A percentile compares a stretch with the other conserved stretches of the same genome.
Evolutionary conservation across 2,329 filamentous ascomycete species (phyloP).

Genomic region (Xylaria sp.): DNA sequence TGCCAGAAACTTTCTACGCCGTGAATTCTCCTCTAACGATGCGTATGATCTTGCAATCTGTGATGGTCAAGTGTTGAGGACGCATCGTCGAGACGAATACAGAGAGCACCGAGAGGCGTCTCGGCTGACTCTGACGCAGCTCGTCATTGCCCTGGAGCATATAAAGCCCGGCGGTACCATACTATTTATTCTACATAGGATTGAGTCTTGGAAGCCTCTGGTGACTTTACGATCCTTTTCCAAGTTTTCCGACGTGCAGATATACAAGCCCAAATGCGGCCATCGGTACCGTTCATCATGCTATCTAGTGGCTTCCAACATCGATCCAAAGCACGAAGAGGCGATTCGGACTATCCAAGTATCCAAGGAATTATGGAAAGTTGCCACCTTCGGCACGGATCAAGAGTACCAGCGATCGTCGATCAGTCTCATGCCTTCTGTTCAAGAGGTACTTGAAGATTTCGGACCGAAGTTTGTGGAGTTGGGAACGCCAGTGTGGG

Average conservation of each 20-base stretch:
- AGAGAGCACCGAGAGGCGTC: slow-evolving; percentile 19
- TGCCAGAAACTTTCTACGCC: slow-evolving; percentile 27
- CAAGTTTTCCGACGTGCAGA: slow-evolving; percentile 37
- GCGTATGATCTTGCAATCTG: slow-evolving; percentile 42
- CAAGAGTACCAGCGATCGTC: slow-evolving; percentile 20
- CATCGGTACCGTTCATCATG: slow-evolving; percentile 46
- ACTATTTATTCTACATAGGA: slow-evolving; percentile 45
- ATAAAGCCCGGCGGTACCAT: slow-evolving; percentile 44
- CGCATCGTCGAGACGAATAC: slow-evolving; percentile 19
- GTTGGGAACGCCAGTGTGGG: slow-evolving; percentile 34
- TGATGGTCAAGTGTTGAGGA: slow-evolving; percentile 32
- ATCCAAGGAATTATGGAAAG: slow-evolving; percentile 40
- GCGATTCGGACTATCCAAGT: slow-evolving; percentile 34
- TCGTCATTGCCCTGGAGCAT: slow-evolving; percentile 32
- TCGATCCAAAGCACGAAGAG: slow-evolving; percentile 32
- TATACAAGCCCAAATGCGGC: slow-evolving; percentile 40
- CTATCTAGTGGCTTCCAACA: slow-evolving; percentile 45
- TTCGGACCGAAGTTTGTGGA: slow-evolving; percentile 34
- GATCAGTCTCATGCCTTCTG: slow-evolving; percentile 10
- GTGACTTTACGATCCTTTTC: slow-evolving; percentile 36
- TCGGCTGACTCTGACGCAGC: slow-evolving; percentile 22
- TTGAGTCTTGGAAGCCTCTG: slow-evolving; percentile 39
- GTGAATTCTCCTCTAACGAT: slow-evolving; percentile 21
- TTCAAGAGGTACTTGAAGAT: slow-evolving; percentile 27
- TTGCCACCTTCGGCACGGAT: slow-evolving; percentile 36